These are phyloP conservation scores for Lactuca saligna DNA, from an alignment of 129 eudicot genomes.

Conservation along the genomic window DNA sequence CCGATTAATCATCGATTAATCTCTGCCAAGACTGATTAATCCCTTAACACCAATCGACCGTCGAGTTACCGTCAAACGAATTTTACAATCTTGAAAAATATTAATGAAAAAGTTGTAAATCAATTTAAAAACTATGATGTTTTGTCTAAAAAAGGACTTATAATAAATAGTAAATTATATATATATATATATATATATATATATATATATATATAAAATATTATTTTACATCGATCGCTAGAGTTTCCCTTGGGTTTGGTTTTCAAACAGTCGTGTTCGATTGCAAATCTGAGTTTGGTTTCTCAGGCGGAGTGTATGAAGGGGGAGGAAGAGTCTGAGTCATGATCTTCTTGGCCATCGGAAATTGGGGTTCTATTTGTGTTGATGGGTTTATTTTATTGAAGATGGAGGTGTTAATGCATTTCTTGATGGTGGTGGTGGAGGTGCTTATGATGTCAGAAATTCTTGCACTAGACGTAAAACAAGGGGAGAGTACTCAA, in stretches of 20 bases:
- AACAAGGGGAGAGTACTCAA: slow-evolving; percentile 66
- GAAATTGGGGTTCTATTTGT: slow-evolving; percentile 11
- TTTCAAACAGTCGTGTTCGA: slow-evolving; percentile 64
- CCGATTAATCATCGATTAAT: no score
- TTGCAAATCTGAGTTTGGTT: slow-evolving; percentile 58
- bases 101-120: no score
- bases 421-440: slow-evolving; percentile 68
- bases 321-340: slow-evolving; percentile 32
- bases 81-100: no score
- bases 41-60: no score
- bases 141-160: no score
- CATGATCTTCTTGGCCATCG: slow-evolving; percentile 25
- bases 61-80: no score
- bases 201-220: no score
- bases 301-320: slow-evolving; percentile 13
- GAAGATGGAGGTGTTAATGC: slow-evolving; percentile 90
- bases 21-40: no score
- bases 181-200: no score
- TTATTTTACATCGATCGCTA: no score
- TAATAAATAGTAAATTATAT: no score
- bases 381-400: slow-evolving; percentile 48
- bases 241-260: slow-evolving; percentile 31
- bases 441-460: slow-evolving; percentile 32
- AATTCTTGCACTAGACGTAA: slow-evolving; percentile 49
- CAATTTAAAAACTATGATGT: no score